Percentiles rank a stretch among this genome's conserved stretches.
These are phyloP conservation scores for Solanum microdontum DNA, from an alignment of 257 asterid genomes.

Conservation along the genomic window DNA sequence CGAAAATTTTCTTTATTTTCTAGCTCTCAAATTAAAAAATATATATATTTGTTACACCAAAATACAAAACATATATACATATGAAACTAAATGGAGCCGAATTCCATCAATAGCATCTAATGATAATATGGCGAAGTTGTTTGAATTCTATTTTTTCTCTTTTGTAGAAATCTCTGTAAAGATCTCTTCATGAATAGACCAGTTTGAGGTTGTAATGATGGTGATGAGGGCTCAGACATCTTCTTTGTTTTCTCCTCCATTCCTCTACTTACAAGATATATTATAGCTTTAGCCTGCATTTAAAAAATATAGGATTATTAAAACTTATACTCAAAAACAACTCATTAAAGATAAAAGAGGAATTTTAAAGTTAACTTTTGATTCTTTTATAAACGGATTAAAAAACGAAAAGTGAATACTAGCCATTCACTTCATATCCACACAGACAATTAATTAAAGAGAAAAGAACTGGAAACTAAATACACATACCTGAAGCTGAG, in stretches of 20 bases:
- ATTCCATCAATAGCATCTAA: not conserved
- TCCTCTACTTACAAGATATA: conserved; percentile 10
- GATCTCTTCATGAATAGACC: conserved; percentile 15
- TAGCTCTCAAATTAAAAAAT: not conserved
- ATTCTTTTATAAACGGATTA: too few relatives aligned
- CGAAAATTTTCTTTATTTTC: not conserved
- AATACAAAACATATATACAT: not conserved
- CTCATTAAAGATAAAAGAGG: too few relatives aligned
- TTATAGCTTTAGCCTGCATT: conserved; percentile 8
- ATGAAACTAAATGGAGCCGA: not conserved
- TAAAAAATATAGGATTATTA: not conserved
- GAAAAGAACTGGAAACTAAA: not conserved
- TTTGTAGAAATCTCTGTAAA: conserved; percentile 15
- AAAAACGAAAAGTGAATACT: too few relatives aligned
- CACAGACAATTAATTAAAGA: not conserved
- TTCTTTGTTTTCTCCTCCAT: not conserved
- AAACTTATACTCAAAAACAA: too few relatives aligned
- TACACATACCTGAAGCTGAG: conserved; percentile 23
- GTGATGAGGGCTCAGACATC: not conserved
- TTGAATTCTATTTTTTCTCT: conserved; percentile 15
- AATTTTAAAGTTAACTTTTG: too few relatives aligned
- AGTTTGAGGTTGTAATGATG: not conserved
- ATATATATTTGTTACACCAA: not conserved
- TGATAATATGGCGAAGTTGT: conserved; percentile 7
- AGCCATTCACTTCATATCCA: not conserved